Evolutionary conservation across 768 basidiomycete species (phyloP).

Genomic region (Lentinula edodes): DNA sequence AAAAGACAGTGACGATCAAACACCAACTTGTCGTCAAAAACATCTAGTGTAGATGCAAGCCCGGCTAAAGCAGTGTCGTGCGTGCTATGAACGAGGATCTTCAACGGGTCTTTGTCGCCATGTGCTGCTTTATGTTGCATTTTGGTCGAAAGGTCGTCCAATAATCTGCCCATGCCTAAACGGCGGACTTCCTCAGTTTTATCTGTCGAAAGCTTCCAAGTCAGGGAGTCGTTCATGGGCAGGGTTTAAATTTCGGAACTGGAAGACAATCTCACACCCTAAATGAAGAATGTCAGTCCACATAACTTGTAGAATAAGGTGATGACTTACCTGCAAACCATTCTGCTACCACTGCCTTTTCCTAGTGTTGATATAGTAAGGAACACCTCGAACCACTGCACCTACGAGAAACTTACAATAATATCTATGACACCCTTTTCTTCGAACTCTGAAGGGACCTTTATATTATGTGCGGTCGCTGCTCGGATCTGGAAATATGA

Average conservation of each 20-base stretch:
- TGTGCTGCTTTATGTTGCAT: conserved; percentile 54
- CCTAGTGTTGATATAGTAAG: conserved; percentile 28
- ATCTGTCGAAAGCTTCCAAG: conserved; percentile 32
- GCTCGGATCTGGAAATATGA: conserved; percentile 47
- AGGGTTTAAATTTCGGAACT: neutral
- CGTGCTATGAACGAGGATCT: conserved; percentile 64
- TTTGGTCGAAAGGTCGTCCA: conserved; percentile 56
- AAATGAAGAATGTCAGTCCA: conserved; percentile 7
- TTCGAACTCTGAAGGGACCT: conserved; percentile 67
- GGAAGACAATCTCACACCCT: conserved; percentile 17
- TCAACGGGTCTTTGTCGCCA: conserved; percentile 43
- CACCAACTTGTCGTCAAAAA: conserved; percentile 62
- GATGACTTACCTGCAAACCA: conserved; percentile 50
- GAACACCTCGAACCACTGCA: neutral
- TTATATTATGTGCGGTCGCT: conserved; percentile 63
- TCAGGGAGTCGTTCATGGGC: neutral
- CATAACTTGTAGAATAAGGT: conserved; percentile 19
- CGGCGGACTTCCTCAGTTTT: conserved; percentile 69
- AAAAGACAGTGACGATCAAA: neutral
- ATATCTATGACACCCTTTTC: conserved; percentile 53
- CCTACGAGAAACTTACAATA: conserved; percentile 39
- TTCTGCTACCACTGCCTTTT: conserved; percentile 69
- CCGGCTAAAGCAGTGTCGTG: conserved; percentile 72
- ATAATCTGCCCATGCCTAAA: conserved; percentile 72
- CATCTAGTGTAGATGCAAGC: conserved; percentile 59